A percentile compares a stretch with the other conserved stretches of the same genome.
Evolutionary conservation across 2,329 filamentous ascomycete genomes (phyloP).

Genomic region (Hypoxylon sp.): DNA sequence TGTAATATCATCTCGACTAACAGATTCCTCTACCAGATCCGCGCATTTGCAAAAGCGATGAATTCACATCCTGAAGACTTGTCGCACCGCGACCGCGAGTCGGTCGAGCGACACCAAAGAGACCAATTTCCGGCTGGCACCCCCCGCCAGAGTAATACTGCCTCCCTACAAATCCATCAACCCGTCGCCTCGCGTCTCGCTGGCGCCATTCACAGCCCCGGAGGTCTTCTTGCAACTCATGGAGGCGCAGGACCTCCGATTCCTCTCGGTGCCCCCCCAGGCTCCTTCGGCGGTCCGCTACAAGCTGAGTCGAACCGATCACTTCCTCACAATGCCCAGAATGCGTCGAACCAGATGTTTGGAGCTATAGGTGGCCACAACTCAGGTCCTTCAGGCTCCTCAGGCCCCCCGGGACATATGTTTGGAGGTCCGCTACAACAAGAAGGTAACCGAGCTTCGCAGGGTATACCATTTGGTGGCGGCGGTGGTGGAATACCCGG

Average conservation of each 20-base stretch:
- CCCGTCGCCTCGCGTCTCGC: slow-evolving; percentile 87
- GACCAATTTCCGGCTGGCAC: slow-evolving; percentile 74
- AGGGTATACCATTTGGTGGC: slow-evolving; percentile 72
- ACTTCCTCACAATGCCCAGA: slow-evolving; percentile 67
- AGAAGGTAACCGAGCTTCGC: slow-evolving; percentile 71
- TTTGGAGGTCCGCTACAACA: slow-evolving; percentile 79
- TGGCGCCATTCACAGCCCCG: slow-evolving; percentile 90
- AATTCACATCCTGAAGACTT: slow-evolving; percentile 61
- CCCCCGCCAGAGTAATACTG: slow-evolving; percentile 88
- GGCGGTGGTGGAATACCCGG: slow-evolving; percentile 66
- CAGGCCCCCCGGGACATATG: slow-evolving; percentile 72
- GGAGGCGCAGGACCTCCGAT: slow-evolving; percentile 71
- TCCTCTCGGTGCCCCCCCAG: slow-evolving; percentile 67
- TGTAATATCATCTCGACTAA: slow-evolving; percentile 32
- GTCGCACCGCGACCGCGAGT: slow-evolving; percentile 75
- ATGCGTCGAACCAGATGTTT: slow-evolving; percentile 69
- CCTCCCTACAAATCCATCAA: slow-evolving; percentile 92
- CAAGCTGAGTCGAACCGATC: slow-evolving; percentile 67
- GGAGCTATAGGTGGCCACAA: slow-evolving; percentile 53
- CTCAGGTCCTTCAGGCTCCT: slow-evolving; percentile 53
- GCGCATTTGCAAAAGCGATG: slow-evolving; percentile 49
- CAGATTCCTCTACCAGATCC: slow-evolving; percentile 29
- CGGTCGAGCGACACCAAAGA: slow-evolving; percentile 72
- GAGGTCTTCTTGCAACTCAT: slow-evolving; percentile 85
- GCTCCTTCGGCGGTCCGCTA: slow-evolving; percentile 68